These are phyloP conservation scores for Citrus reticulata DNA, from an alignment of 345 rosid genomes.

Conservation along the genomic window DNA sequence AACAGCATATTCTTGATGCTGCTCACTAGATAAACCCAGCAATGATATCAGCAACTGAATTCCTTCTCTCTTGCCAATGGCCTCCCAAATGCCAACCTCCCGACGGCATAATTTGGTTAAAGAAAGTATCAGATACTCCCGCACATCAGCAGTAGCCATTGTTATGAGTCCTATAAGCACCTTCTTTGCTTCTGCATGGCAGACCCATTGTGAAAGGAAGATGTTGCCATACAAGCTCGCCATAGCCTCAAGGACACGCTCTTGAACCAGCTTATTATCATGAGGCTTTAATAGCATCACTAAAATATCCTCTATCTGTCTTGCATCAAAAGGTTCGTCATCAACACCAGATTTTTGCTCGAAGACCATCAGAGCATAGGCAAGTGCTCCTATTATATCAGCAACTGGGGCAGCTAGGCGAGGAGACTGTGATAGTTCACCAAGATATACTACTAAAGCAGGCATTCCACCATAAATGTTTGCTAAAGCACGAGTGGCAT, in stretches of 20 bases:
- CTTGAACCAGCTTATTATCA: constrained; percentile 63
- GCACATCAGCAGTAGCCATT: constrained; percentile 64
- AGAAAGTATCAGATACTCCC: constrained; percentile 57
- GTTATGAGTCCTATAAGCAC: constrained; percentile 76
- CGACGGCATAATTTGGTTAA: constrained; percentile 56
- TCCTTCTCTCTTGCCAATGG: constrained; percentile 81
- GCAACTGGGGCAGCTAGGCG: constrained; percentile 72
- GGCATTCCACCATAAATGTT: constrained; percentile 79
- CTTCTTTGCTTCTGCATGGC: constrained; percentile 76
- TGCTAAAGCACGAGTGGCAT: constrained; percentile 73
- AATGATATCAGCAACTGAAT: constrained; percentile 73
- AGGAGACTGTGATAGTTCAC: constrained; percentile 61
- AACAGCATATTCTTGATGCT: constrained; percentile 84
- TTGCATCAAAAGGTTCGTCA: constrained; percentile 56
- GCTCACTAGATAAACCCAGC: constrained; percentile 84
- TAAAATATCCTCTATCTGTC: constrained; percentile 53
- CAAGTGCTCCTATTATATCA: constrained; percentile 81
- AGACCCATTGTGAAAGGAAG: constrained; percentile 47
- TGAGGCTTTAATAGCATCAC: constrained; percentile 63
- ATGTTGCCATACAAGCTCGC: constrained; percentile 78
- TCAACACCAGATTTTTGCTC: constrained; percentile 42
- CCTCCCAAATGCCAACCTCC: constrained; percentile 65
- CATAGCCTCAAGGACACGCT: constrained; percentile 88
- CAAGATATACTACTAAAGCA: constrained; percentile 59
- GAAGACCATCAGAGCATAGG: constrained; percentile 71